Evolutionary conservation across 495 filamentous ascomycete genomes (phyloP).

Genomic region (Pseudoneurospora amorphoporcata): DNA sequence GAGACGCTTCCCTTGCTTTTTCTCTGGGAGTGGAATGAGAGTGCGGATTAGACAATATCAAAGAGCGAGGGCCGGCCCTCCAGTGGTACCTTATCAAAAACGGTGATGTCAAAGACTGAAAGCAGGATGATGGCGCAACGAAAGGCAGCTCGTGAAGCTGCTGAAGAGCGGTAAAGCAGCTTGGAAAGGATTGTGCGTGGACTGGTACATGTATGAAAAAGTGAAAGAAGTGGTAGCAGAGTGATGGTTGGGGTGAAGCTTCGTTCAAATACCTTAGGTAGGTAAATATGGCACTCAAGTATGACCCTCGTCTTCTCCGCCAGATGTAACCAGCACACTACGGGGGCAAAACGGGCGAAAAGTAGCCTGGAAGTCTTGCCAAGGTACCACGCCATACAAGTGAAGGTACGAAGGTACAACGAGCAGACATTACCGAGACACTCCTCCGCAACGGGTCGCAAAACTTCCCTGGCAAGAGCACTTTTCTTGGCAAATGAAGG

Average conservation of each 20-base stretch:
- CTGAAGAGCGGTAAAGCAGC: background rate
- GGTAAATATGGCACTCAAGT: background rate
- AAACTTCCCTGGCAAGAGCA: background rate
- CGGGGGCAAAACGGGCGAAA: background rate
- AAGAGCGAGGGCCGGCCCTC: too few relatives aligned
- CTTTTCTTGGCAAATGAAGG: background rate
- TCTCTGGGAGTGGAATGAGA: constrained; percentile 3
- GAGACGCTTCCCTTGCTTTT: constrained; percentile 12
- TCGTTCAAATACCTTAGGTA: too few relatives aligned
- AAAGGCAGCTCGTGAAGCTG: background rate
- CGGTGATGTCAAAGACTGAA: background rate
- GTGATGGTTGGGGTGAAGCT: background rate
- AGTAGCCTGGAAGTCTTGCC: background rate
- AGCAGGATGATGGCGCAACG: background rate
- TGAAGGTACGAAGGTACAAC: background rate
- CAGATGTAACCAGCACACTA: background rate
- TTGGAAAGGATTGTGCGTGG: background rate
- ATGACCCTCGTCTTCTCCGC: background rate
- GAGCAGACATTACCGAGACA: background rate
- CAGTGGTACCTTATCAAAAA: background rate
- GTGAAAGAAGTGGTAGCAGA: background rate
- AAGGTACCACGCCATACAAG: background rate
- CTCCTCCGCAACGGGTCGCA: background rate
- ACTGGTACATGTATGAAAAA: background rate
- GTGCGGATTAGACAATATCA: too few relatives aligned